Conservation (phyloP, 163 green algal genomes). For the Coccomyxa subellipsoidea region DNA sequence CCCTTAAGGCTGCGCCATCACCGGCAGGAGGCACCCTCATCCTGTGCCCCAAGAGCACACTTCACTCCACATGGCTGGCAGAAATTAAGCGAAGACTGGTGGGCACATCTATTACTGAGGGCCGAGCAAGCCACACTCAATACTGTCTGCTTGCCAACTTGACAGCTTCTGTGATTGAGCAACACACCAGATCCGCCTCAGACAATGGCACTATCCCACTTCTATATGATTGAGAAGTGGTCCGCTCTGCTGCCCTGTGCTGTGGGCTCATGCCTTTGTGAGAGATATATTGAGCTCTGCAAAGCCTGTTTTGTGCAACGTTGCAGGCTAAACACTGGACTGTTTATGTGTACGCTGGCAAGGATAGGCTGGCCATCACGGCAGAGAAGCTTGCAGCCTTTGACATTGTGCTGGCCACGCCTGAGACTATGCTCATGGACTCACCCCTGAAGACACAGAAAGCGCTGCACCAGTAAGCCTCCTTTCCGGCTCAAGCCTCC, state of each 20-base stretch:
- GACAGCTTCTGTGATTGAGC: no score
- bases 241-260: no score
- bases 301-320: not conserved
- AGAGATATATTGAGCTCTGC: not conserved
- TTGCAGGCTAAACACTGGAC: not conserved
- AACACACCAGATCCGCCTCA: no score
- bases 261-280: not conserved
- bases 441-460: slow-evolving; percentile 17
- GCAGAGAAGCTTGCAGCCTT: slow-evolving; percentile 46
- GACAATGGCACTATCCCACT: no score
- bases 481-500: not conserved
- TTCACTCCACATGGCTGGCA: not conserved
- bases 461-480: not conserved
- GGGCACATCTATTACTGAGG: no score
- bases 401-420: slow-evolving; percentile 83
- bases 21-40: not conserved
- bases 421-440: slow-evolving; percentile 68
- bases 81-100: not conserved
- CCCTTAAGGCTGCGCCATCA: not conserved
- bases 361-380: slow-evolving; percentile 36
- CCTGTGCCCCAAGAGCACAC: not conserved
- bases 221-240: no score
- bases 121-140: no score
- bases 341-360: not conserved
- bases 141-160: no score